Conservation (phyloP, 1,139 yeast genomes). For the Debaryomyces sp. region DNA sequence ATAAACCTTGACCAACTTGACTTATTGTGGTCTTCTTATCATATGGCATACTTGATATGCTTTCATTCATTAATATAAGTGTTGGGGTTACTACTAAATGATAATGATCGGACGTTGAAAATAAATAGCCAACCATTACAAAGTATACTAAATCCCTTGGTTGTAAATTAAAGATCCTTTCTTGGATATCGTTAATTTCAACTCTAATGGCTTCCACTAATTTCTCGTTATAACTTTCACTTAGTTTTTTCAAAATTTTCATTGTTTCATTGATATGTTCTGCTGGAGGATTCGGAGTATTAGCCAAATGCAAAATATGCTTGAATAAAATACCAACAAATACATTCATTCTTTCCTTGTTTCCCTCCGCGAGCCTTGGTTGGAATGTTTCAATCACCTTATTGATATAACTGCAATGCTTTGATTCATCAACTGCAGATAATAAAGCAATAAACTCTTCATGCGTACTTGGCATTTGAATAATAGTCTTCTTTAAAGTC, state of each 20-base stretch:
- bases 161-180: constrained; percentile 42
- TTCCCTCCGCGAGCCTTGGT: constrained; percentile 79
- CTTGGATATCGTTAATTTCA: constrained; percentile 48
- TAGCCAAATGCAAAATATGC: constrained; percentile 57
- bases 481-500: constrained; percentile 14
- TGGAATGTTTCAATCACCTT: constrained; percentile 64
- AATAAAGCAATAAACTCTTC: constrained; percentile 49
- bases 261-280: constrained; percentile 45
- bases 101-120: constrained; percentile 94
- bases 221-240: constrained; percentile 66
- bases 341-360: constrained; percentile 69
- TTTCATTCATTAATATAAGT: constrained; percentile 69
- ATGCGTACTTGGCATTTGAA: constrained; percentile 61
- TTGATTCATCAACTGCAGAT: constrained; percentile 38
- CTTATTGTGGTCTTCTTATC: constrained; percentile 48
- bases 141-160: constrained; percentile 67
- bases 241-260: constrained; percentile 55
- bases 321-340: constrained; percentile 69
- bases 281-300: constrained; percentile 21
- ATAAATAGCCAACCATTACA: constrained; percentile 70
- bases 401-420: constrained; percentile 39
- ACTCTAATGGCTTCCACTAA: constrained; percentile 52
- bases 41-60: constrained; percentile 40
- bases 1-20: constrained; percentile 52
- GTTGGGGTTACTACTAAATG: constrained; percentile 91